Base-by-base conservation (phyloP, 768 basidiomycete genomes). In the Rhizopogon rudus region DNA sequence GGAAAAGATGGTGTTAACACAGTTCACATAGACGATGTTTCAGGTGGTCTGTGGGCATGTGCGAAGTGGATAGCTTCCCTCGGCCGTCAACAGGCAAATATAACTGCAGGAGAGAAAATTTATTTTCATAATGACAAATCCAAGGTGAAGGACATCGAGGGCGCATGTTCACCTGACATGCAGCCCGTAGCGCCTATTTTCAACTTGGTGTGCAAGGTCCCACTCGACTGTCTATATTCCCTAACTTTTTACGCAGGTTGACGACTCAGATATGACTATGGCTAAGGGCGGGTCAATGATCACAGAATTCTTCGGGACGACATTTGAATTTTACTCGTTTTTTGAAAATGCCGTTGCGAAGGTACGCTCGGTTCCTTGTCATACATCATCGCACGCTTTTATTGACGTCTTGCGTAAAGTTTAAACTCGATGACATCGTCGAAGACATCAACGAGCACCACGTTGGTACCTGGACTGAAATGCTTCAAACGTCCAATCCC, bases 371-470 rank as follows among this genome's bases (percentile, higher is more conserved):
- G 6, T 69, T 63, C 40, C 3, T 52, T 37, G n/a, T 5, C 20
- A 51, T 16, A 20, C 13, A 37, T 37, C 1, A 37, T 14, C 8
- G 22, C 17, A 51, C 31, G 14, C 20, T 4, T 14, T 37, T 50
- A 14, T 31, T 51, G 16, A 43, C 22, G 16, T 52, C 51, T 40
- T 45, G 9, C 12, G 1, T 37, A 10, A 62, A 90, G 86, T 73
- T 88, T 61, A 78, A 75, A 44, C 75, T 81, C 28, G 86, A 89
- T 52, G 88, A 91, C 59, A 68, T 80, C 40, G 80, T 91, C 6
- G 88, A 92, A 64, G 88, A 91, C 48, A 88, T 91, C 63, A 93
- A 93, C 64, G 90, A 92, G 64, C 81, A 84, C 46, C 91, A 94
- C 64, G 87, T 91, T 33, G 75, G 80, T 51, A 83, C 81, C 10